Conservation (phyloP, 257 asterid species). For the Solanum rostratum region DNA sequence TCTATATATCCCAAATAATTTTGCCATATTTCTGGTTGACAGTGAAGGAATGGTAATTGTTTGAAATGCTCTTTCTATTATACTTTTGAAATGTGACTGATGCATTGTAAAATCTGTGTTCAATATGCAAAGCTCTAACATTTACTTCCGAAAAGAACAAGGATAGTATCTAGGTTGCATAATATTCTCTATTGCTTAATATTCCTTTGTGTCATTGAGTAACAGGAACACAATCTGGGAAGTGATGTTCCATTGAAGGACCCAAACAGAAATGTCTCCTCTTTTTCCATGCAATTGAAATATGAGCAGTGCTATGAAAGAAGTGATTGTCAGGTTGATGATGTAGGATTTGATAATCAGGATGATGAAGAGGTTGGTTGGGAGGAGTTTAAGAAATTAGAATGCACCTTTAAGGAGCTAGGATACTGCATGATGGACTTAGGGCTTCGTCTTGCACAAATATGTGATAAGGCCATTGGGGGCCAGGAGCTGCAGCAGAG, state of each 20-base stretch:
- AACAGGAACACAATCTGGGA: slow-evolving; percentile 73
- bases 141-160: neutral
- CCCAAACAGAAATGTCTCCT: slow-evolving; percentile 61
- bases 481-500: slow-evolving; percentile 67
- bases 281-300: slow-evolving; percentile 75
- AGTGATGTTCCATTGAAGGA: slow-evolving; percentile 76
- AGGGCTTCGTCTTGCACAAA: slow-evolving; percentile 60
- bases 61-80: neutral
- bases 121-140: neutral
- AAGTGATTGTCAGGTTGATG: neutral
- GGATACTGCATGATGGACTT: slow-evolving; percentile 72
- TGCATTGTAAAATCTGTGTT: neutral
- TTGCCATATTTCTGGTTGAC: neutral
- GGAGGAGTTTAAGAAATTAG: slow-evolving; percentile 39
- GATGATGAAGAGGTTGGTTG: slow-evolving; percentile 4
- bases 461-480: slow-evolving; percentile 57
- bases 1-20: neutral
- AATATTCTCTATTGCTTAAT: neutral
- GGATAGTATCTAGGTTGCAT: neutral
- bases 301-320: slow-evolving; percentile 26
- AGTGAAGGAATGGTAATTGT: neutral
- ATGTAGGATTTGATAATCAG: neutral
- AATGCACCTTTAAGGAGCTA: slow-evolving; percentile 38
- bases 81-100: neutral
- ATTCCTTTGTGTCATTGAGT: neutral